Conservation (phyloP, 2,329 filamentous ascomycete genomes). For the Claviceps sp. region DNA sequence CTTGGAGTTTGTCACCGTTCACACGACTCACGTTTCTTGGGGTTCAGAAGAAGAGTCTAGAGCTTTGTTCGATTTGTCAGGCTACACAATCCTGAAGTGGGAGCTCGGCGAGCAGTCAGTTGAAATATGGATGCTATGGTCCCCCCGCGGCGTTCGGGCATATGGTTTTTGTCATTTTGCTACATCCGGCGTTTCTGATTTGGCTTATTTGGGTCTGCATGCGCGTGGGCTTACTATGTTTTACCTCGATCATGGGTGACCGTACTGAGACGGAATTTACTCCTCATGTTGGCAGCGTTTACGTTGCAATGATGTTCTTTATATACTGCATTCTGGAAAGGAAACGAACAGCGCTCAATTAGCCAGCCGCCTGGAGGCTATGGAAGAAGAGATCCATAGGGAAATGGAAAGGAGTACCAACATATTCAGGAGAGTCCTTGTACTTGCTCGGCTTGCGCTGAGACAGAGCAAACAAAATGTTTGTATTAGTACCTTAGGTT, state of each 20-base stretch:
- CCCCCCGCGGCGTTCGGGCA: background rate
- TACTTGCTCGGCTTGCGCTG: background rate
- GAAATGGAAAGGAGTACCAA: background rate
- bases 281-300: too few species aligned
- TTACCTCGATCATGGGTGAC: background rate
- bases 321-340: background rate
- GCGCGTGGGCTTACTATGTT: background rate
- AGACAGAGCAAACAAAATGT: background rate
- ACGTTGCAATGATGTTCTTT: too few species aligned
- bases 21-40: too few species aligned
- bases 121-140: too few species aligned
- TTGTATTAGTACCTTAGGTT: slow-evolving; percentile 8
- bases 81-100: too few species aligned
- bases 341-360: background rate
- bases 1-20: too few species aligned
- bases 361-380: background rate
- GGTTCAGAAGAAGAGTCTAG: too few species aligned
- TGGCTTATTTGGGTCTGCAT: background rate
- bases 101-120: too few species aligned
- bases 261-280: background rate
- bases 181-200: background rate
- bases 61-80: too few species aligned
- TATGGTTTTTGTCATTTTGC: background rate
- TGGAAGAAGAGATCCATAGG: background rate
- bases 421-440: background rate